Percentiles rank a stretch among this genome's conserved stretches.
Conservation (phyloP, 306 rosid species). For the Vicia faba region DNA sequence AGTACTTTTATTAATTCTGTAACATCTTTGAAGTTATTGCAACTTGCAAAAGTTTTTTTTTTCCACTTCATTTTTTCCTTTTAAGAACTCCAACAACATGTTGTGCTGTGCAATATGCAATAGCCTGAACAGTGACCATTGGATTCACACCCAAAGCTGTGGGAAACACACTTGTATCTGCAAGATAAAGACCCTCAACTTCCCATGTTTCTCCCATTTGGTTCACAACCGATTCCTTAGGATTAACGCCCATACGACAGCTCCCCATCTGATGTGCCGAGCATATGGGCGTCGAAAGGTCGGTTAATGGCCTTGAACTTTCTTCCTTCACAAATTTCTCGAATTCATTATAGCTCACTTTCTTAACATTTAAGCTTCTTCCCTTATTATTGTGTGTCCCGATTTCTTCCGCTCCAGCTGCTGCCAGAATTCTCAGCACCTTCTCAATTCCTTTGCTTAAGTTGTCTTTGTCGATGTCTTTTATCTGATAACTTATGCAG, state of each 20-base stretch:
- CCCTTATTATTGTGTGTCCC: constrained; percentile 74
- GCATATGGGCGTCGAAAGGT: constrained; percentile 56
- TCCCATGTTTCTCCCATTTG: constrained; percentile 87
- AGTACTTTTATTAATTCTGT: neutral
- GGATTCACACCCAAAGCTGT: constrained; percentile 88
- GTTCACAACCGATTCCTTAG: constrained; percentile 61
- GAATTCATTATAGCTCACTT: constrained; percentile 51
- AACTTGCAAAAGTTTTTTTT: constrained; percentile 1
- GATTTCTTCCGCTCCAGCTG: constrained; percentile 87
- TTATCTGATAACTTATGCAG: constrained; percentile 50
- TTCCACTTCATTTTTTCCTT: constrained; percentile 47
- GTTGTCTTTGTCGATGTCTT: constrained; percentile 48
- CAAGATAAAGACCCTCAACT: constrained; percentile 64
- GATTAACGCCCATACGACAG: constrained; percentile 67
- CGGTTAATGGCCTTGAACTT: constrained; percentile 51
- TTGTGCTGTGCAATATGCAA: constrained; percentile 83
- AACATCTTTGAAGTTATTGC: neutral
- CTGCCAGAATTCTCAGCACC: constrained; percentile 69
- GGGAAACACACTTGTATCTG: constrained; percentile 81
- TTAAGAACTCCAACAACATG: constrained; percentile 61
- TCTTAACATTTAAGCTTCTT: constrained; percentile 56
- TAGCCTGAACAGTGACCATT: constrained; percentile 79
- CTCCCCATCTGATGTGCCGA: constrained; percentile 93
- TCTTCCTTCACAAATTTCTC: constrained; percentile 77
- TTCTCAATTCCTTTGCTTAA: constrained; percentile 63